Conservation (phyloP, 164 flowering plant species). For the grape (Vitis vinifera) region ASM3070453v1 NC_081808.1:17994501-17995000, state of each 20-base stretch:
- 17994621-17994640: conserved; percentile 17
- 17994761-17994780: not conserved
- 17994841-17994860: conserved; percentile 48
- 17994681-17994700: conserved; percentile 53
- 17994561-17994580: too few relatives aligned
- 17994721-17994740: conserved; percentile 67
- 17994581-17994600: too few relatives aligned
- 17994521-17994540: too few relatives aligned
- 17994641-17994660: conserved; percentile 34
- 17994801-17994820: too few relatives aligned
- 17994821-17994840: not conserved
- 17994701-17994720: conserved; percentile 67
- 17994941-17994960: too few relatives aligned
- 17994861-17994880: too few relatives aligned
- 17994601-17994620: conserved; percentile 25
- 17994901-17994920: too few relatives aligned
- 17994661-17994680: conserved; percentile 53
- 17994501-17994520: too few relatives aligned
- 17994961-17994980: too few relatives aligned
- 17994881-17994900: too few relatives aligned
- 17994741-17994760: conserved; percentile 53
- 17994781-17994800: not conserved
- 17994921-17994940: too few relatives aligned
- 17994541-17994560: too few relatives aligned
- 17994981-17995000: conserved; percentile 23